Evolutionary conservation across 83 land plant genomes (phyloP).

Genomic region (Thuja plicata): DNA sequence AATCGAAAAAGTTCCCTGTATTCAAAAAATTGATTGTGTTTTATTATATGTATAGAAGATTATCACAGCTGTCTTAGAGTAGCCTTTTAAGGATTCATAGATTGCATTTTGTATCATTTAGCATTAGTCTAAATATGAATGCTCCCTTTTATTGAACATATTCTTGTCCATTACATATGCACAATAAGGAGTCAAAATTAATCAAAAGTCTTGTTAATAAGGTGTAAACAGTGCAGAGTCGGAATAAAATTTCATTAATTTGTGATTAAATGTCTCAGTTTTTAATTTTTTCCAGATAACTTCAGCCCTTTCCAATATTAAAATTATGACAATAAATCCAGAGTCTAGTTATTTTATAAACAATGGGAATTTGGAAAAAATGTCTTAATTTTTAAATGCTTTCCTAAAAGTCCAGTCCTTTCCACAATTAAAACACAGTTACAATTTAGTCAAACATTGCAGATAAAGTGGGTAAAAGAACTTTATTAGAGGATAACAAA

Average conservation of each 20-base stretch:
- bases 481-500: not conserved
- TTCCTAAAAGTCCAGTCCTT: not conserved
- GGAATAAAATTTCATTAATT: no score
- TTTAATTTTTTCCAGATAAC: no score
- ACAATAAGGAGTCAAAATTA: not conserved
- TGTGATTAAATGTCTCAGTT: no score
- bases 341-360: not conserved
- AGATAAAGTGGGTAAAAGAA: not conserved
- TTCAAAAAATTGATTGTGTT: no score
- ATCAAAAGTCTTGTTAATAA: no score
- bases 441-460: not conserved
- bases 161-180: not conserved
- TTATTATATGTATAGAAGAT: no score
- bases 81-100: no score
- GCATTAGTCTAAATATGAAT: not conserved
- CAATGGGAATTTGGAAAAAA: not conserved
- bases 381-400: not conserved
- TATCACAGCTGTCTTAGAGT: no score
- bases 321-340: not conserved
- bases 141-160: not conserved
- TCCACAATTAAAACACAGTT: no score
- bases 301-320: no score
- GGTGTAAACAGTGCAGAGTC: no score
- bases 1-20: no score
- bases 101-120: not conserved